Conservation (phyloP, 805 yeast species). For the Sugiyamaella boreocaroliniensis region DNA sequence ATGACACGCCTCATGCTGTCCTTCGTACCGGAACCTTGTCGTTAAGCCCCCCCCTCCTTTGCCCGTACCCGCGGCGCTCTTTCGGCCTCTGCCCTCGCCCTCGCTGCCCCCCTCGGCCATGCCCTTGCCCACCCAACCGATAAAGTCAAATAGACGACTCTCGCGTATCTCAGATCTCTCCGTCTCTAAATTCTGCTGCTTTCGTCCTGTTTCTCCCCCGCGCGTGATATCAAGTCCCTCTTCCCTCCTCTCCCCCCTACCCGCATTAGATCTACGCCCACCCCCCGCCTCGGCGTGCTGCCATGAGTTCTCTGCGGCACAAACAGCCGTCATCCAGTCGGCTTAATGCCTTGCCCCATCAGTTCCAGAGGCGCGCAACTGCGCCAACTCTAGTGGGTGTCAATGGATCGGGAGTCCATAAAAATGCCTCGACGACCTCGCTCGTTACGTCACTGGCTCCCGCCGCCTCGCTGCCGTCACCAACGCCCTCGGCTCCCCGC, state of each 20-base stretch:
- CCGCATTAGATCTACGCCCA: background rate
- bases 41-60: background rate
- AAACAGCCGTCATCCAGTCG: background rate
- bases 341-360: background rate
- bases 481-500: conserved; percentile 1
- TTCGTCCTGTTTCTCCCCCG: background rate
- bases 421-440: background rate
- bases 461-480: background rate
- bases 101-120: background rate
- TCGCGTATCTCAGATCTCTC: background rate
- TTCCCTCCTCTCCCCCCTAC: background rate
- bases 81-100: background rate
- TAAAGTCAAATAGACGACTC: background rate
- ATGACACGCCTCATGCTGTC: background rate
- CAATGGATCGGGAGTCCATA: background rate
- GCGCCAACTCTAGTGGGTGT: background rate
- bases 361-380: background rate
- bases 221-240: background rate
- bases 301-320: background rate
- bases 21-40: background rate
- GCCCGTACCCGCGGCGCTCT: background rate
- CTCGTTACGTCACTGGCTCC: background rate
- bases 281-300: no score
- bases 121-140: background rate
- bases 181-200: background rate